Evolutionary conservation across 768 basidiomycete genomes (phyloP).

Genomic region (Tulasnella sp.): DNA sequence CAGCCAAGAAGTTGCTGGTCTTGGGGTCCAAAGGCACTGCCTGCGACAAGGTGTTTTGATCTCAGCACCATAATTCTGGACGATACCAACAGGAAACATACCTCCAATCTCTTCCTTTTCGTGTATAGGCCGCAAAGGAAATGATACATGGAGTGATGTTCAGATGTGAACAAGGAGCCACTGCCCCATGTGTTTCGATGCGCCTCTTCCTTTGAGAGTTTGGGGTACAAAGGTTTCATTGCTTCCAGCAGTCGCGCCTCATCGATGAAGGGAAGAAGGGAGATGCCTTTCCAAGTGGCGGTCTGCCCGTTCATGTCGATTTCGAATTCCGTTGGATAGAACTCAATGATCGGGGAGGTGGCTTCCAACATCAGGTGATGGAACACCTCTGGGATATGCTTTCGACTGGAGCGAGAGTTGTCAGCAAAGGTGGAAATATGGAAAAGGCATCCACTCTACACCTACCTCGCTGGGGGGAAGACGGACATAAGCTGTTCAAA

Average conservation of each 20-base stretch:
- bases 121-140: constrained; percentile 83
- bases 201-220: constrained; percentile 71
- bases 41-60: constrained; percentile 41
- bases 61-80: not conserved
- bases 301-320: constrained; percentile 99
- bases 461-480: constrained; percentile 84
- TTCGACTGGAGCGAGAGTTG: constrained; percentile 40
- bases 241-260: constrained; percentile 69
- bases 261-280: constrained; percentile 92
- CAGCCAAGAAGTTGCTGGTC: constrained; percentile 68
- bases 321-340: constrained; percentile 85
- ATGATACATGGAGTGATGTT: constrained; percentile 77
- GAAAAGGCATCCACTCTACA: not conserved
- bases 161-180: constrained; percentile 69
- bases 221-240: constrained; percentile 46
- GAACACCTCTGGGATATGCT: constrained; percentile 79
- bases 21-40: constrained; percentile 58
- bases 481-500: constrained; percentile 98
- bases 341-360: constrained; percentile 88
- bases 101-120: constrained; percentile 72
- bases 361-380: constrained; percentile 78
- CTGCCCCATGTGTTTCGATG: constrained; percentile 77
- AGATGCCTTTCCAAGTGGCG: constrained; percentile 99
- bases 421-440: constrained; percentile 4
- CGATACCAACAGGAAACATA: constrained; percentile 23